Evolutionary conservation across 73 alveolate species (phyloP).

Genomic region (Uronychia binucleata): DNA sequence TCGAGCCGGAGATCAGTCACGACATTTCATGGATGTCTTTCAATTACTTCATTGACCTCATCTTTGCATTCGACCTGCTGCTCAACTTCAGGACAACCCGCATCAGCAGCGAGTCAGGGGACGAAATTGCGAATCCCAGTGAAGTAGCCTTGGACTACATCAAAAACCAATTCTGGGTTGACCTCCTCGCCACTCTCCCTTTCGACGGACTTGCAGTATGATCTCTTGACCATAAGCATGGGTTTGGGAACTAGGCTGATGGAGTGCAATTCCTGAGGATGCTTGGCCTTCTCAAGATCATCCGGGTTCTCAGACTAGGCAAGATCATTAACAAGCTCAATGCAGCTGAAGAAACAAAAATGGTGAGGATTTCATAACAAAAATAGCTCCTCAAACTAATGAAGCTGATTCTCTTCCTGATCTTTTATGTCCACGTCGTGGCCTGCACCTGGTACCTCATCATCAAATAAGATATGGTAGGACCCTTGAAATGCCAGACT

Average conservation of each 20-base stretch:
- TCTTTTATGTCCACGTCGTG: conserved; percentile 36
- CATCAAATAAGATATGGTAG: background rate
- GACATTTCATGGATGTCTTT: background rate
- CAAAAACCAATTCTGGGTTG: conserved; percentile 33
- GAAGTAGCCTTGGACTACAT: conserved; percentile 32
- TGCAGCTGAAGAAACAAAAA: conserved; percentile 38
- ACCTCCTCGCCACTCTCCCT: conserved; percentile 45
- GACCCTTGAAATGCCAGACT: background rate
- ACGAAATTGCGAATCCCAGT: conserved; percentile 19
- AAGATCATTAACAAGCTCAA: conserved; percentile 38
- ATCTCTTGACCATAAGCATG: background rate
- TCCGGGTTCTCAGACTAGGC: conserved; percentile 55
- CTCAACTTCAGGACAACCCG: conserved; percentile 52
- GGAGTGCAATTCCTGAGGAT: conserved; percentile 4
- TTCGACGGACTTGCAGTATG: conserved; percentile 22
- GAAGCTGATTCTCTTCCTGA: conserved; percentile 26
- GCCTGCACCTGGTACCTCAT: conserved; percentile 55
- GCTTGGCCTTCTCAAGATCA: conserved; percentile 55
- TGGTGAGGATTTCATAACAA: conserved; percentile 13
- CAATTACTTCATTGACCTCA: conserved; percentile 26
- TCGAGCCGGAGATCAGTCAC: conserved; percentile 2
- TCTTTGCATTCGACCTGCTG: conserved; percentile 46
- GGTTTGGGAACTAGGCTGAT: conserved; percentile 3
- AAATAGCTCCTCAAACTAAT: conserved; percentile 18
- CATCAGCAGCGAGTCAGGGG: conserved; percentile 24